phyloP scores from a whole-genome alignment of 2,329 filamentous ascomycete species.

The Verruconis gallopava region DNA sequence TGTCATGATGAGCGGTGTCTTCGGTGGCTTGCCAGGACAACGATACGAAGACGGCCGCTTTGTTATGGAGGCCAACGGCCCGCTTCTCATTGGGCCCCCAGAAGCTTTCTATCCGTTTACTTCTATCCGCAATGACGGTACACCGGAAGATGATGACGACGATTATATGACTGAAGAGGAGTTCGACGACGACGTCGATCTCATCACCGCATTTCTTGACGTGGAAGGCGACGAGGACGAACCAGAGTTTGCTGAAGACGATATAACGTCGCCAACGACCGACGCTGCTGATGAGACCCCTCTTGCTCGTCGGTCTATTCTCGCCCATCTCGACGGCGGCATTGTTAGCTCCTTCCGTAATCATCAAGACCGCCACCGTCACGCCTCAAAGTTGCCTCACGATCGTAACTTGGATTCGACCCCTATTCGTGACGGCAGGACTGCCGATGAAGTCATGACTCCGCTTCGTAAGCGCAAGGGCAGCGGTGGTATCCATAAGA shows the following conservation, averaged over 20 bases:
- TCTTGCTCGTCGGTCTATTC: neutral
- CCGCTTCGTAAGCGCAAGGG: constrained; percentile 9
- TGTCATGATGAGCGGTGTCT: constrained; percentile 66
- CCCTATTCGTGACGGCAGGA: constrained; percentile 6
- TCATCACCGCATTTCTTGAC: constrained; percentile 22
- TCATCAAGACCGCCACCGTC: constrained; percentile 10
- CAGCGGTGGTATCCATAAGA: neutral
- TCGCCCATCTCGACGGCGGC: constrained; percentile 22
- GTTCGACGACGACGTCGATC: constrained; percentile 42
- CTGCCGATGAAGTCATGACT: constrained; percentile 9
- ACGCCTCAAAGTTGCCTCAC: constrained; percentile 6
- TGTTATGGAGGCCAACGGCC: constrained; percentile 20
- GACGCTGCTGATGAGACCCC: constrained; percentile 17
- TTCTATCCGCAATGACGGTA: constrained; percentile 42
- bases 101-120: constrained; percentile 65
- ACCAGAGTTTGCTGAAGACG: constrained; percentile 21
- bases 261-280: constrained; percentile 22
- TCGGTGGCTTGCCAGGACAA: constrained; percentile 30
- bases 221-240: constrained; percentile 24
- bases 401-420: neutral
- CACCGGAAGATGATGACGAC: constrained; percentile 44
- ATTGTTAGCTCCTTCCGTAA: constrained; percentile 9
- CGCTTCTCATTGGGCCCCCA: constrained; percentile 56
- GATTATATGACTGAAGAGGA: constrained; percentile 42
- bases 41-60: constrained; percentile 22